Base-by-base conservation (phyloP, 176 grass and related monocot species). In the Bonia amplexicaulis region DNA sequence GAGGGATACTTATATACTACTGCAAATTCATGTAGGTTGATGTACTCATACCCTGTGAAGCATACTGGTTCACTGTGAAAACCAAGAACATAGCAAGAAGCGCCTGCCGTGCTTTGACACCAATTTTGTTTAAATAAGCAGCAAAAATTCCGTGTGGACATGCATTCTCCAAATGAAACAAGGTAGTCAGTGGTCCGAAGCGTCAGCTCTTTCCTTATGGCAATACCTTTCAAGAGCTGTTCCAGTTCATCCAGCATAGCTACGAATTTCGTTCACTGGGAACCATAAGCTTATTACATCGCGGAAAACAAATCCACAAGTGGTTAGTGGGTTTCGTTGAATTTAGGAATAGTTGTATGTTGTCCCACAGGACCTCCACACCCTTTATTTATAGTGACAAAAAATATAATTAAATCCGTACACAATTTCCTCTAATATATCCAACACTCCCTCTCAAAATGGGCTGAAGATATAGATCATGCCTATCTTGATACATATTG, bases 171-270 rank as follows among this genome's bases (percentile, higher is more conserved):
- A 74, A 99, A 96, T 77, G 92, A 99, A 84, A 99, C 90, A 53
- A 96, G 73, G 76, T 99, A 96, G 67, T 96, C 97, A 69, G 86
- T 94, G 76, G 92, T 94, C 12, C 88, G 83, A 79, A 85, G 97
- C 9, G 93, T 99, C 82, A 96, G 74, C 72, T 99, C 97, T 94
- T 99, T 99, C 97, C 96, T 99, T 90, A 99, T 96, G 45, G 97
- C 91, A 64, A 99, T 92, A 62, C 90, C 90, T 86, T 95, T 96
- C 84, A 99, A 84, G 76, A 99, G 93, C 72, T 99, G 93, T 67
- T 96, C 92, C 84, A 99, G 88, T 82, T 93, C 88, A 84, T 90
- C 85, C 61, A 99, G 89, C 68, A 90, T 76, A 82, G 33, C 97
- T 96, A 81, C 13, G 48, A 87, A 49, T 44, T 89, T 78, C 42